Base-by-base conservation (phyloP, 371 early-diverging fungal species). In the Apophysomyces sp. region DNA sequence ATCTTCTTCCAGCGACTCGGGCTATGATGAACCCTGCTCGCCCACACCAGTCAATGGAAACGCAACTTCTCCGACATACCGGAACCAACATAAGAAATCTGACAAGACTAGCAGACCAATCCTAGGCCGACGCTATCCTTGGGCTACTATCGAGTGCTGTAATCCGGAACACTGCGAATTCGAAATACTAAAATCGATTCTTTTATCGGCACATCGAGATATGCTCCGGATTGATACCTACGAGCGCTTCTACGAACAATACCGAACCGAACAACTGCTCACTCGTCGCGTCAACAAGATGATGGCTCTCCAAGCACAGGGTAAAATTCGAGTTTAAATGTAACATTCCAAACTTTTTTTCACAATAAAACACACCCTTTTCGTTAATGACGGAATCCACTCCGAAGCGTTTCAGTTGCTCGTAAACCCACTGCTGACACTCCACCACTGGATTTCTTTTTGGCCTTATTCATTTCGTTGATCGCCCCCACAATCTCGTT, bases 81-180 rank as follows among this genome's bases (percentile, higher is more conserved):
- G 39, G 27, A 44, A 41, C 28, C 51, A 34, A 28, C n/a, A 16
- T 26, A 51, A 32, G 24, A 18, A 28, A 8, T n/a, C 26, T 4
- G 24, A 36, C 58, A 40, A 40, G n/a, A 3, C 28, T n/a, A 26
- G 28, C 13, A 67, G 55, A 12, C 18, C 56, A 0, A 18, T 69
- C 12, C 57, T 78, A 2, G 98, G 98, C 61, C 90, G 99, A 58
- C 87, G 91, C 69, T 99, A 98, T 84, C 95, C 96, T 9, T 99
- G 99, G 99, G 99, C 99, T 39, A 74, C 90, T 37, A 87, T 98
- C 26, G 94, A 97, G 69, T 91, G 94, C 60, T 74, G 76, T 61
- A 87, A 92, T 61, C 89, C 92, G 62, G 84, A 86, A 2, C 89
- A 93, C 67, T 92, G 92, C 66, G 98, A 97, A 69, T 90, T 98